phyloP scores from a whole-genome alignment of 1,139 yeast species.

The Taiozyma sp. region DNA sequence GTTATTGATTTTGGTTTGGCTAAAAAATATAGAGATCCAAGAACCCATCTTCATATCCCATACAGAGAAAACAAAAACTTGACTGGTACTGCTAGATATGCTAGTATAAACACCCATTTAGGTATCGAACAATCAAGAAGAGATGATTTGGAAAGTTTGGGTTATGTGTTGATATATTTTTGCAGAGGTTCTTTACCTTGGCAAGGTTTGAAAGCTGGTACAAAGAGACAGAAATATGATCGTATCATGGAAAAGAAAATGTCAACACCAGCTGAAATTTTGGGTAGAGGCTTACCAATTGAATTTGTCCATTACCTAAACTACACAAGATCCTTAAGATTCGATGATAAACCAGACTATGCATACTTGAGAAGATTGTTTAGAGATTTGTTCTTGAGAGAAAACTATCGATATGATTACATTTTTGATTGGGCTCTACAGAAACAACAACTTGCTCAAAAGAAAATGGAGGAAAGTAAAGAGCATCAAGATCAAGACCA shows the following conservation, averaged over 20 bases:
- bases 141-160: slow-evolving; percentile 94
- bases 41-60: slow-evolving; percentile 93
- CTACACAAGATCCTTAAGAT: slow-evolving; percentile 85
- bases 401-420: slow-evolving; percentile 89
- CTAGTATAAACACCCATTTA: slow-evolving; percentile 91
- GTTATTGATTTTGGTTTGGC: slow-evolving; percentile 98
- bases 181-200: slow-evolving; percentile 95
- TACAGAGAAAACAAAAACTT: slow-evolving; percentile 94
- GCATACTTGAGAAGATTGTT: slow-evolving; percentile 83
- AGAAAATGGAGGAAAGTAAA: slow-evolving; percentile 32
- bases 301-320: slow-evolving; percentile 88
- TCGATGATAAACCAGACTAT: slow-evolving; percentile 96
- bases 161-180: slow-evolving; percentile 92
- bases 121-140: slow-evolving; percentile 97
- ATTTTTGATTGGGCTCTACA: slow-evolving; percentile 96
- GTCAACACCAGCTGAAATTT: slow-evolving; percentile 84
- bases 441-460: slow-evolving; percentile 61
- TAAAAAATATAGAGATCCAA: slow-evolving; percentile 90
- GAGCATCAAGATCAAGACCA: slow-evolving; percentile 11
- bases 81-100: slow-evolving; percentile 97
- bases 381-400: slow-evolving; percentile 84
- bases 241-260: slow-evolving; percentile 95
- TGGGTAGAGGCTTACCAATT: slow-evolving; percentile 87
- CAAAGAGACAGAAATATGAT: slow-evolving; percentile 95
- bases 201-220: slow-evolving; percentile 98